Percentiles rank a stretch among this genome's conserved stretches.
phyloP scores from a whole-genome alignment of 140 eudicot species.

The Oenanthe javanica region DNA sequence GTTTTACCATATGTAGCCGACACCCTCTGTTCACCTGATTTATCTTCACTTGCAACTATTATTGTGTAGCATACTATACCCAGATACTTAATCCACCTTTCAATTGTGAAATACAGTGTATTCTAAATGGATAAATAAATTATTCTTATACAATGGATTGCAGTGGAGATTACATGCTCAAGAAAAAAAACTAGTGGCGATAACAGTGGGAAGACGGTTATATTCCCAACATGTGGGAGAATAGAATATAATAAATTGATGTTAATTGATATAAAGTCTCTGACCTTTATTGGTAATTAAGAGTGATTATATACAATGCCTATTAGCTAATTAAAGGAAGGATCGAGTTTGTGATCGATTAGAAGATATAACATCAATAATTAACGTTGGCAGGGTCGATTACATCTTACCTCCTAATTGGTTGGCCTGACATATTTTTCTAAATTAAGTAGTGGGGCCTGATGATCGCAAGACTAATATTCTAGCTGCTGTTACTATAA shows the following conservation, averaged over 20 bases:
- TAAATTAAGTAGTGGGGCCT: background rate
- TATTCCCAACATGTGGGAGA: background rate
- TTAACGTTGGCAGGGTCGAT: no score
- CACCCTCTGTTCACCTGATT: background rate
- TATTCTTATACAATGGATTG: background rate
- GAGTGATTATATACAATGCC: background rate
- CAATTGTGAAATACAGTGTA: background rate
- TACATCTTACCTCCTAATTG: no score
- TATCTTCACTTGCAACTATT: background rate
- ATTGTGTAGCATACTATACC: no score
- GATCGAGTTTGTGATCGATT: background rate
- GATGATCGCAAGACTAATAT: background rate
- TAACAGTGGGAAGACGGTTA: background rate
- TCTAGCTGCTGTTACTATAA: constrained; percentile 4
- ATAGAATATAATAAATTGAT: background rate
- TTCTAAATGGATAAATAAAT: background rate
- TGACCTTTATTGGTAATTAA: background rate
- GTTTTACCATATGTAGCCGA: background rate
- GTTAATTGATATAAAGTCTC: background rate
- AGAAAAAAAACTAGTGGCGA: background rate
- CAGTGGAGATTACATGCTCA: background rate
- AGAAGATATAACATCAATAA: background rate
- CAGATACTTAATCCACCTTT: background rate
- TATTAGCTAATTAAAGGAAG: no score
- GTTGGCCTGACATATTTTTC: background rate